Evolutionary conservation across 2,329 filamentous ascomycete genomes (phyloP).

Genomic region (Aspergillus amoenus): DNA sequence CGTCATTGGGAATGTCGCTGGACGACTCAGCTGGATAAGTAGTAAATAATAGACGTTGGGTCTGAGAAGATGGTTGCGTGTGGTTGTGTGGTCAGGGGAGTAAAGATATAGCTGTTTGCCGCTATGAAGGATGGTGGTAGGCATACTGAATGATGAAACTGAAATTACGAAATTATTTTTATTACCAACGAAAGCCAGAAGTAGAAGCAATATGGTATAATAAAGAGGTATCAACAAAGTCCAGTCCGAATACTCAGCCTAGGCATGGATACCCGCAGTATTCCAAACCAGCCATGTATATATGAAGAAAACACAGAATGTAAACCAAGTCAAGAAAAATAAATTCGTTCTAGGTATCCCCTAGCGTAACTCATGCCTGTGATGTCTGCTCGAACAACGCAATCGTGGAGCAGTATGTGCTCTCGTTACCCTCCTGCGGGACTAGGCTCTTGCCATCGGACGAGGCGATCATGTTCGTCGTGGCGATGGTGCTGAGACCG

Average conservation of each 20-base stretch:
- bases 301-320: background rate
- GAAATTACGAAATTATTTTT: too few species aligned
- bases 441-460: slow-evolving; percentile 36
- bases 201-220: background rate
- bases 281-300: background rate
- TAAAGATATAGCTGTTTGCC: too few species aligned
- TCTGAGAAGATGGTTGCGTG: too few species aligned
- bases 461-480: slow-evolving; percentile 68
- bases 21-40: too few species aligned
- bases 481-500: slow-evolving; percentile 72
- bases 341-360: background rate
- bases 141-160: too few species aligned
- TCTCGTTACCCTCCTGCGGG: slow-evolving; percentile 39
- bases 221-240: background rate
- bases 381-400: slow-evolving; percentile 41
- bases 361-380: background rate
- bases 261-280: background rate
- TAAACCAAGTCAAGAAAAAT: background rate
- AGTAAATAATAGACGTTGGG: too few species aligned
- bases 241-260: background rate
- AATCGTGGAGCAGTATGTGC: slow-evolving; percentile 46
- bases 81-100: too few species aligned
- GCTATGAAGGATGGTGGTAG: too few species aligned
- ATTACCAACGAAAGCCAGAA: too few species aligned
- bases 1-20: too few species aligned